phyloP scores from a whole-genome alignment of 1,284 basidiomycete genomes.

The Tilletia horrida region DNA sequence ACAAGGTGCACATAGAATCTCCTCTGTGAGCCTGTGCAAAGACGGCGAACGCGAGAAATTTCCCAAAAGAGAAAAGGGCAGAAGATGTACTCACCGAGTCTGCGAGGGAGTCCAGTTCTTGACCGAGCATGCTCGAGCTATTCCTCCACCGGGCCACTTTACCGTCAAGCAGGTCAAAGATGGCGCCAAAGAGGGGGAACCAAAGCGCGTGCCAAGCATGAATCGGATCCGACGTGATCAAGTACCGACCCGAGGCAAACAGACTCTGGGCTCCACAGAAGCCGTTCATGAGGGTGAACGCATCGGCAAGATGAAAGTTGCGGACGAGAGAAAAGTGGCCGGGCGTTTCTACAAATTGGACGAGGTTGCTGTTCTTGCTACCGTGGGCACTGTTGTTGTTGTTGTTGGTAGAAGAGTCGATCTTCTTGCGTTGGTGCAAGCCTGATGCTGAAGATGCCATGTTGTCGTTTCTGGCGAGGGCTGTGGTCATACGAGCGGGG shows the following conservation, averaged over 20 bases:
- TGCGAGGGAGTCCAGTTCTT: constrained; percentile 94
- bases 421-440: constrained; percentile 29
- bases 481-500: constrained; percentile 35
- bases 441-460: constrained; percentile 14
- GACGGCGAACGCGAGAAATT: no score
- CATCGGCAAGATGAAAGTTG: constrained; percentile 95
- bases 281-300: constrained; percentile 99
- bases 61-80: background rate
- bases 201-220: constrained; percentile 67
- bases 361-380: constrained; percentile 30
- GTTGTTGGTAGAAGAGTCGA: background rate
- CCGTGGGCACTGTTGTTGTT: no score
- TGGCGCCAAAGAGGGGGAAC: constrained; percentile 88
- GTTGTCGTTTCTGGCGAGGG: constrained; percentile 20
- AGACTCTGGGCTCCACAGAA: constrained; percentile 95
- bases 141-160: constrained; percentile 97
- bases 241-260: constrained; percentile 84
- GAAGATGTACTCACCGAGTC: constrained; percentile 70
- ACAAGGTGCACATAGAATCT: background rate
- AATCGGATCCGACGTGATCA: constrained; percentile 72
- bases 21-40: no score
- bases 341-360: constrained; percentile 50
- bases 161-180: constrained; percentile 97
- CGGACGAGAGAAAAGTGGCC: constrained; percentile 54
- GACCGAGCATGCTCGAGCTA: constrained; percentile 91